These are phyloP conservation scores for Hanseniaspora gamundiae DNA, from an alignment of 1,139 yeast genomes.

Conservation along the genomic window DNA sequence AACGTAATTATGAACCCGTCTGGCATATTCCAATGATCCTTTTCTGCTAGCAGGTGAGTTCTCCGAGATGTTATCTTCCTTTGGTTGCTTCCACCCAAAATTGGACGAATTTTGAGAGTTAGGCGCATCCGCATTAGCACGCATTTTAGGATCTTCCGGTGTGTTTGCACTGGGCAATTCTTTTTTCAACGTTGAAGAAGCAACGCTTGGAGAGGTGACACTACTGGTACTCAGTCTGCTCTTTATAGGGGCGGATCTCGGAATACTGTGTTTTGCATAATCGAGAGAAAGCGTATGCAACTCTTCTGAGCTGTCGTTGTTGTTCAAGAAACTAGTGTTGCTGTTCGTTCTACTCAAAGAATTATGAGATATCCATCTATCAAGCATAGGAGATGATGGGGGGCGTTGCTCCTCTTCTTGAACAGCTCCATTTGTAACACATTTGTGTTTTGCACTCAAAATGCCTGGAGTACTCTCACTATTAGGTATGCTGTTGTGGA, in stretches of 20 bases:
- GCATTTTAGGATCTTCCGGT: no score
- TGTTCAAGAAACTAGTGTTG: slow-evolving; percentile 2
- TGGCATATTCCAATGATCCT: no score
- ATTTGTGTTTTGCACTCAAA: slow-evolving; percentile 9
- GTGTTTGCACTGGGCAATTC: no score
- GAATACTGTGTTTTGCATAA: background rate
- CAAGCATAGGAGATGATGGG: slow-evolving; percentile 6
- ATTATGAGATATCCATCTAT: slow-evolving; percentile 6
- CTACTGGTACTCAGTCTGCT: background rate
- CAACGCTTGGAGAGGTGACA: background rate
- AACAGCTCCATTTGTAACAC: slow-evolving; percentile 4
- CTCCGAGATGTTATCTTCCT: background rate
- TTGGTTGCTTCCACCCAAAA: background rate
- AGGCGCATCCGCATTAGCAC: background rate
- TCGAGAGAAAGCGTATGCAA: background rate
- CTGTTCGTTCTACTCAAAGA: slow-evolving; percentile 8
- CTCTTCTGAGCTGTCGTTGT: background rate
- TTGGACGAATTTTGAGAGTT: background rate
- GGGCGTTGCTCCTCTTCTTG: slow-evolving; percentile 4
- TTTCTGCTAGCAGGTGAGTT: background rate
- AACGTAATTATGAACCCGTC: background rate
- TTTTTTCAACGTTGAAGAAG: no score
- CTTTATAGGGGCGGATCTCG: background rate
- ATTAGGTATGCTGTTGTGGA: background rate
- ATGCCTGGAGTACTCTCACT: background rate